These are phyloP conservation scores for Pseudocercospora macadamiae DNA, from an alignment of 2,329 filamentous ascomycete genomes.

Conservation along the genomic window DNA sequence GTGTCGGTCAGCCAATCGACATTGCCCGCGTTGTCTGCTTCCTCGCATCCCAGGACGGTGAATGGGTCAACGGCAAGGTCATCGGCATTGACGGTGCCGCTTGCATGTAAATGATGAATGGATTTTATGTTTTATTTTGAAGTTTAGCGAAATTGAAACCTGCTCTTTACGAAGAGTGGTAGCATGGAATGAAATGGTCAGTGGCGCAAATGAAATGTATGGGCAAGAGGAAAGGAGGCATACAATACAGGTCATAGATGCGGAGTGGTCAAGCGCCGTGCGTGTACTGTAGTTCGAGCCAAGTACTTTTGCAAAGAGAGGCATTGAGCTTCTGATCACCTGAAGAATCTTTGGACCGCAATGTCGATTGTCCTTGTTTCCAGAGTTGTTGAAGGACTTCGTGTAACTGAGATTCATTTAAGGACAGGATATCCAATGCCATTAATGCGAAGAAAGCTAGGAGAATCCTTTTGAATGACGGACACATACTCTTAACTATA, in stretches of 20 bases:
- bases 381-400: no score
- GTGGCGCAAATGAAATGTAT: background rate
- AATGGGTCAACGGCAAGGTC: conserved; percentile 60
- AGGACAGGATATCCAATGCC: no score
- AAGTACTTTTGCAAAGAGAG: no score
- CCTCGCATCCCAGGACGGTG: conserved; percentile 60
- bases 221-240: background rate
- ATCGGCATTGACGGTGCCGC: conserved; percentile 51
- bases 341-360: no score
- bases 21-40: conserved; percentile 67
- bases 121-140: background rate
- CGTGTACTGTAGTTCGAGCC: no score
- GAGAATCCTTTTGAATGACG: no score
- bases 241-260: background rate
- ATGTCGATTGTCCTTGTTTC: no score
- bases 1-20: conserved; percentile 69
- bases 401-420: no score
- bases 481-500: no score
- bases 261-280: no score
- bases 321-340: no score
- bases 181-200: background rate
- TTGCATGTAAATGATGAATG: conserved; percentile 41
- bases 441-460: no score
- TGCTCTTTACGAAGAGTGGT: background rate
- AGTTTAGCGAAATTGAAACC: background rate